Base-by-base conservation (phyloP, 1,284 basidiomycete species). In the Ceratobasidium papillatum region DNA sequence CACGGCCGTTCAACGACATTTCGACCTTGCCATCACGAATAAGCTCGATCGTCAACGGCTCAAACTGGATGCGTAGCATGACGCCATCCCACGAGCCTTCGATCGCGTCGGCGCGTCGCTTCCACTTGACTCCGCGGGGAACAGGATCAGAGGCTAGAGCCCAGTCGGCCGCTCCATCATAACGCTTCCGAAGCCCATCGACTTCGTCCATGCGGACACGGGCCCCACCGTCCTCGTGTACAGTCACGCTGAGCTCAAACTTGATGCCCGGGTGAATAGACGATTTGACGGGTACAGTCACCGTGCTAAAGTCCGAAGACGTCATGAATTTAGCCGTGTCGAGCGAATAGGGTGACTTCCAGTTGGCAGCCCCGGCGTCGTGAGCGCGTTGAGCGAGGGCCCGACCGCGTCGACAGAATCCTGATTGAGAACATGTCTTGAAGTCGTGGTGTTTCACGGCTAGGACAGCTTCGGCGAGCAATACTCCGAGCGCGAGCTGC, bases 151-250 rank as follows among this genome's bases (percentile, higher is more conserved):
- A 81, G 47, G 92, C 83, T 72, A 98, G 83, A 0, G 92, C 92
- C 95, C 95, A 98, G 0, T 88, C 88, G 1, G 94, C 90, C 2
- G 95, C 91, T 81, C 97, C 95, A 81, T 98, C 90, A 82, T 98
- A 98, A 25, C 93, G 87, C 83, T 92, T 94, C 79, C 87, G 84
- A 74, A 94, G 82, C 0, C 92, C 92, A 65, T 85, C 86, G 0
- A 94, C 85, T 80, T 98, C 93, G 82, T 98, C 95, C 87, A 96
- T 90, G 27, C 91, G 85, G 58, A 98, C 88, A 32, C 95, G 86
- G 34, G 93, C 91, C 38, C 95, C 91, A 4, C 94, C 95, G 82
- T 95, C 92, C 9, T 90, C 87, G 75, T 95, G 92, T 61, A 96
- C 86, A 77, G 93, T 89, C 59, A 97, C 84, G 76, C 94, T 90